These are phyloP conservation scores for Dendrocalamus latiflorus DNA, from an alignment of 202 grass and related monocot species.

Conservation along the genomic window DNA sequence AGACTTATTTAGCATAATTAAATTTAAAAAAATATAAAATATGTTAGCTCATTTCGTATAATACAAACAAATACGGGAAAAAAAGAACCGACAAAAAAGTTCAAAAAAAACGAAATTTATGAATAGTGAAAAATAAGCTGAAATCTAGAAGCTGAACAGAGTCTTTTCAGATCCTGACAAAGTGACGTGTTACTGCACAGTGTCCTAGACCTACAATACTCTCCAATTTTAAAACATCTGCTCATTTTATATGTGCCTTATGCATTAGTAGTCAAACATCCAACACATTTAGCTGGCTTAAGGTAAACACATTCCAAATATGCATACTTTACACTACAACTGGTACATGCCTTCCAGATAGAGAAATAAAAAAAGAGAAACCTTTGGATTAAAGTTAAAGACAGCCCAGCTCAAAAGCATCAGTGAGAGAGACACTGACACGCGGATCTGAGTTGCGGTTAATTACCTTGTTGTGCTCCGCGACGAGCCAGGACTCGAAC, in stretches of 20 bases:
- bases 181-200: background rate
- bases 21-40: no score
- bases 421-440: background rate
- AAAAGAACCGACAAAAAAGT: no score
- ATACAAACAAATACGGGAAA: no score
- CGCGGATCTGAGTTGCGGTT: conserved; percentile 9
- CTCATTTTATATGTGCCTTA: no score
- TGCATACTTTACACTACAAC: background rate
- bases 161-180: conserved; percentile 1
- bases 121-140: no score
- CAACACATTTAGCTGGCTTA: background rate
- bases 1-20: no score
- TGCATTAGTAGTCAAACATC: conserved; percentile 30
- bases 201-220: background rate
- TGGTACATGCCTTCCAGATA: background rate
- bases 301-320: background rate
- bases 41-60: no score
- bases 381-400: conserved; percentile 40
- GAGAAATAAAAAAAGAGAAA: background rate
- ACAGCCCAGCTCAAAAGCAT: conserved; percentile 14
- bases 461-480: conserved; percentile 89
- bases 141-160: no score
- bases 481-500: conserved; percentile 99
- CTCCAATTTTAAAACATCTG: background rate
- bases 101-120: no score